Evolutionary conservation across 305 asterid genomes (phyloP), one percentile per base, ranked within the genome.

Genomic region (Fraxinus floribunda): DNA sequence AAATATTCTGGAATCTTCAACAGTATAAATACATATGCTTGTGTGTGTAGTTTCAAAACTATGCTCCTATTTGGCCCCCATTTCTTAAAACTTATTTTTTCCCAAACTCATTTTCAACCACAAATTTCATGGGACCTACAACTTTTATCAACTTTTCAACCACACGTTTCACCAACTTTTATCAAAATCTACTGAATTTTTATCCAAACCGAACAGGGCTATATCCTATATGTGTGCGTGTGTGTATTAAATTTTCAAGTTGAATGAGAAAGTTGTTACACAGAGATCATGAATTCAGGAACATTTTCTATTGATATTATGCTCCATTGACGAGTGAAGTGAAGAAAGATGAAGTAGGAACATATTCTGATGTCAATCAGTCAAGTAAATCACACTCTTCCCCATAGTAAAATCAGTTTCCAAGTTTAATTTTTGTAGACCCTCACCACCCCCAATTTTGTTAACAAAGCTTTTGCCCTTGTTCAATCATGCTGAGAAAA

Each of bases 241-340:
- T 62, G 32, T 62, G 71, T 62, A 62, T 62, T 60, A 7, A 22
- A 7, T 22, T 22, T 60, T 60, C 13, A 22, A 62, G 71, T 62
- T 11, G 3, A 20, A 83, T 55, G 78, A 84, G 41, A 79, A 35
- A 10, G 79, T 38, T 62, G 34, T 15, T 41, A 32, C 22, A 44
- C 84, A 73, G 82, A 75, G 66, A 82, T 60, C n/a, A 81, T 46
- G 35, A 44, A 0, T 71, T n/a, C 7, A 41, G 44, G 44, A 75
- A 80, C 71, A 62, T 62, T 62, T 62, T 18, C 30, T 22, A 22
- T 9, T 62, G 71, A 62, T 62, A 62, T 7, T 62, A 10, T 62
- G 71, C 15, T 62, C 32, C 68, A 62, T 62, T 62, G 16, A 22
- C 6, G 32, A 22, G 71, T 22, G 71, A 62, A 62, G 30, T 62